These are phyloP conservation scores for Diversispora eburnea DNA, from an alignment of 192 early-diverging fungal species.

Conservation along the genomic window DNA sequence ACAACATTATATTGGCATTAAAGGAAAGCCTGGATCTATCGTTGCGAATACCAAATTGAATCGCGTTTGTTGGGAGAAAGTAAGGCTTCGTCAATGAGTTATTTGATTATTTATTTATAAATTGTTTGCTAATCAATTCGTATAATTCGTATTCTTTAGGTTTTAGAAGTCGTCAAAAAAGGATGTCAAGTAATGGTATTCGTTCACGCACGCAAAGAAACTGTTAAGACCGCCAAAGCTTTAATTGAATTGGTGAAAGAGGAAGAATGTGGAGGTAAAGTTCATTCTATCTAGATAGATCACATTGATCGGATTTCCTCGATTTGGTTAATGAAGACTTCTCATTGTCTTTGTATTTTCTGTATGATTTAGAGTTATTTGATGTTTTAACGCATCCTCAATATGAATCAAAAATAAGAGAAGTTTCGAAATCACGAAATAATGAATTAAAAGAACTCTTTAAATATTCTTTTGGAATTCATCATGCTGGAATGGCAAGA, in stretches of 20 bases:
- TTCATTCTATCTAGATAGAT: no score
- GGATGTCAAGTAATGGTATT: constrained; percentile 99
- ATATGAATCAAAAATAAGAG: constrained; percentile 49
- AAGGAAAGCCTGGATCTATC: constrained; percentile 76
- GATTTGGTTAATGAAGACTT: no score
- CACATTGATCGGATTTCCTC: no score
- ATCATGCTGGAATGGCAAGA: constrained; percentile 95
- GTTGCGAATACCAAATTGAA: constrained; percentile 70
- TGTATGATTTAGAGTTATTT: constrained; percentile 52
- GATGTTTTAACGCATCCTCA: constrained; percentile 49
- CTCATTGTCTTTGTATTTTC: background rate
- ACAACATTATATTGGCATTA: constrained; percentile 93
- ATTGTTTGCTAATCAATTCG: background rate
- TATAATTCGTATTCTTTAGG: constrained; percentile 31
- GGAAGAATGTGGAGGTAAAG: constrained; percentile 53
- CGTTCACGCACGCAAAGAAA: constrained; percentile 97
- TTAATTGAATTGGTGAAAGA: constrained; percentile 68
- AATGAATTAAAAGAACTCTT: constrained; percentile 87
- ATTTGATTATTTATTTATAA: no score
- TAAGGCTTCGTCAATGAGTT: constrained; percentile 30
- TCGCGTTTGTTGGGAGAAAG: constrained; percentile 81
- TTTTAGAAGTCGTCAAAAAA: constrained; percentile 64
- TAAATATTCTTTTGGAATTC: constrained; percentile 81
- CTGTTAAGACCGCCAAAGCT: constrained; percentile 88
- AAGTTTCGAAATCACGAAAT: constrained; percentile 73